A percentile compares a stretch with the other conserved stretches of the same genome.
Evolutionary conservation across 176 grass and related monocot species (phyloP).

Genomic region (Bothriochloa decipiens): DNA sequence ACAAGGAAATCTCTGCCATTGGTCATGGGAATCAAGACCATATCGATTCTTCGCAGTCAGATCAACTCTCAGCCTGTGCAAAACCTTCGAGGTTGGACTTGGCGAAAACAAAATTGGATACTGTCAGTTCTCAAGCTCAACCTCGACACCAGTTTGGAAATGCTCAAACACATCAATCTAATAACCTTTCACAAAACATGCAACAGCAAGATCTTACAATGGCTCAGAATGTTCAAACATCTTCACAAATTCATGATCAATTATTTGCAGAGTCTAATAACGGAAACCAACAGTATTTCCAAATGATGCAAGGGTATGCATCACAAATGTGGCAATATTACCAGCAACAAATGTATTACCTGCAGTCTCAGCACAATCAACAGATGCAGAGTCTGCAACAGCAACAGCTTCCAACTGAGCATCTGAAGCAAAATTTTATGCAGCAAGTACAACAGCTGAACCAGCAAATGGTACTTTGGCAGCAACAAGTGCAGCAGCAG

Average conservation of each 20-base stretch:
- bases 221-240: constrained; percentile 52
- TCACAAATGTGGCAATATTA: constrained; percentile 90
- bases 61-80: constrained; percentile 34
- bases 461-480: constrained; percentile 71
- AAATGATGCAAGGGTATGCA: constrained; percentile 62
- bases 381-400: constrained; percentile 73
- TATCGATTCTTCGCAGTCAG: constrained; percentile 42
- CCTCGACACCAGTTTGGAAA: constrained; percentile 48
- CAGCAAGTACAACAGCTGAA: constrained; percentile 59
- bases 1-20: constrained; percentile 30
- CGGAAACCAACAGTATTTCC: constrained; percentile 56
- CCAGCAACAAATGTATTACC: constrained; percentile 80
- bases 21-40: constrained; percentile 41
- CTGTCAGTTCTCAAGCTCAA: constrained; percentile 43
- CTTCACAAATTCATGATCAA: constrained; percentile 52
- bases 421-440: constrained; percentile 57
- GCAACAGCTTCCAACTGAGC: constrained; percentile 67
- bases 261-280: constrained; percentile 41
- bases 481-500: constrained; percentile 66
- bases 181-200: constrained; percentile 51
- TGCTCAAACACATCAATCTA: constrained; percentile 58
- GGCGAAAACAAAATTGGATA: constrained; percentile 29
- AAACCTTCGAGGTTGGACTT: constrained; percentile 47
- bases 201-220: constrained; percentile 51
- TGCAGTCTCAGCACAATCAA: constrained; percentile 78